Base-by-base conservation (phyloP, 2,329 filamentous ascomycete genomes). In the Coniochaeta pulveracea region DNA sequence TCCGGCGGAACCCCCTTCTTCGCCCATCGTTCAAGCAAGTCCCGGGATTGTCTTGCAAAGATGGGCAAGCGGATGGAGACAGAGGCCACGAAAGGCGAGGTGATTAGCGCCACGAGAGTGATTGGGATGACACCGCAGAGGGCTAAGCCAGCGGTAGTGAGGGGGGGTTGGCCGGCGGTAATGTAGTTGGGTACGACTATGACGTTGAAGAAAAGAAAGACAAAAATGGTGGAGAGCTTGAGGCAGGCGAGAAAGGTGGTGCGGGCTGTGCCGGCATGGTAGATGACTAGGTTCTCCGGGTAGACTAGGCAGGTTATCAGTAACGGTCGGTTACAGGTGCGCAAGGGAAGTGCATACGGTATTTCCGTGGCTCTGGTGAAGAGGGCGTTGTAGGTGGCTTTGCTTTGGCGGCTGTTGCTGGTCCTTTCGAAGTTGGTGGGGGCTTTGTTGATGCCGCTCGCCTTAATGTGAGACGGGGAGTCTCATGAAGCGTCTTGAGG, bases 81-180 rank as follows among this genome's bases (percentile, higher is more conserved):
- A 47, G 77, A 76, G 25, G 76, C 75, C 6, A 89, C 81, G 47
- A 81, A 83, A 3, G 84, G 80, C 1, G 72, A 64, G 2, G 78
- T 75, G 29, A 69, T 69, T 51, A 76, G 80, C 22, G 69, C 62
- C 15, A 85, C 64, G 46, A 77, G 72, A 22, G 73, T 37, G 45
- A 85, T 59, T 3, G 84, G 84, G 7, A 81, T 54, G 23, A 78
- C 51, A 43, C 79, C 75, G 40, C 67, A 73, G 33, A 72, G 27
- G 26, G 21, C 8, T 30, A 10, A 12, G 10, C 14, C 7, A 12
- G 6, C 12, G 17, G 10, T 18, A 10, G 26, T 6, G 12, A 16
- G 26, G 26, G 14, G 44, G 26, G 63, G 59, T 25, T 52, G 47
- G 15, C 55, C 58, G 3, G 58, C 56, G n/a, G 61, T 35, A n/a